Evolutionary conservation across 2,329 filamentous ascomycete genomes (phyloP).

Genomic region (Rasamsonia emersonii): DNA sequence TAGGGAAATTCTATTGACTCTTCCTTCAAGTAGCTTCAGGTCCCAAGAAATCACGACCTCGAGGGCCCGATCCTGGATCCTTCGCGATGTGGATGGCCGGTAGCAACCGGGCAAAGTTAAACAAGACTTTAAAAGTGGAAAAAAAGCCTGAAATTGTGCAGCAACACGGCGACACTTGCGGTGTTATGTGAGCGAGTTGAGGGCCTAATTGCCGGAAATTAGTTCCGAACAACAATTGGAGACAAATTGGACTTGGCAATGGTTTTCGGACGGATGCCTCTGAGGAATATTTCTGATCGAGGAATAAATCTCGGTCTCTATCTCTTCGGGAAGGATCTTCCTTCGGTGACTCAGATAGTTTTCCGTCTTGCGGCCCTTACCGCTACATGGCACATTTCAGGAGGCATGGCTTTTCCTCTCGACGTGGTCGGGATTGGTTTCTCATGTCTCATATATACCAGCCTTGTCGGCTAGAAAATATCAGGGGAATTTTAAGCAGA

Average conservation of each 20-base stretch:
- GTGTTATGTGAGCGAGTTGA: slow-evolving; percentile 21
- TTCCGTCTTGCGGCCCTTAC: not conserved
- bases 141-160: slow-evolving; percentile 37
- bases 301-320: too few species aligned
- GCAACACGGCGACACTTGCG: slow-evolving; percentile 21
- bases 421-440: slow-evolving; percentile 32
- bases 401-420: slow-evolving; percentile 39
- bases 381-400: slow-evolving; percentile 25
- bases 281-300: too few species aligned
- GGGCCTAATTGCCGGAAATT: slow-evolving; percentile 4
- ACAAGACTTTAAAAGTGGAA: slow-evolving; percentile 36
- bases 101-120: slow-evolving; percentile 18
- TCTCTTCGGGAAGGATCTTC: too few species aligned
- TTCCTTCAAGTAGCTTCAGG: slow-evolving; percentile 10
- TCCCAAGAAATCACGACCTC: slow-evolving; percentile 23
- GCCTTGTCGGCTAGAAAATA: too few species aligned
- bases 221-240: slow-evolving; percentile 6
- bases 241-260: slow-evolving; percentile 7
- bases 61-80: slow-evolving; percentile 21
- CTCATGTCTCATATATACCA: slow-evolving; percentile 32
- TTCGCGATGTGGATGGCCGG: slow-evolving; percentile 40
- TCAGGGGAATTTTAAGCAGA: too few species aligned
- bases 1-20: slow-evolving; percentile 6
- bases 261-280: slow-evolving; percentile 9
- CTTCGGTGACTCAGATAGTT: not conserved